Evolutionary conservation across 495 filamentous ascomycete species (phyloP).

Genomic region (Trichocladium antarcticum): DNA sequence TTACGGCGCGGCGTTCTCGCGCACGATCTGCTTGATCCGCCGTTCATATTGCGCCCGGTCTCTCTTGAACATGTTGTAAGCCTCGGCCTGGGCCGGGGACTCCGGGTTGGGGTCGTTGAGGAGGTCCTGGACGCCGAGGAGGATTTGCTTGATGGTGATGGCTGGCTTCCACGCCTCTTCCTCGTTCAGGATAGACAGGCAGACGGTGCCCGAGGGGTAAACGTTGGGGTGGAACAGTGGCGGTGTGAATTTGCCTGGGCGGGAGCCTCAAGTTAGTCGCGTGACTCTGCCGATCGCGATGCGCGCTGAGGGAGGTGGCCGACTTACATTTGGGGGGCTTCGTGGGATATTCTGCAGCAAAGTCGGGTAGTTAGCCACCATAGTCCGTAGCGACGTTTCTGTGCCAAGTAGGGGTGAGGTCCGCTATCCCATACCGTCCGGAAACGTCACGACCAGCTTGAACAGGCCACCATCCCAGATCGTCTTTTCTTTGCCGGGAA

Average conservation of each 20-base stretch:
- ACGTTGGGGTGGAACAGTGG: constrained; percentile 98
- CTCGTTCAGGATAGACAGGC: constrained; percentile 94
- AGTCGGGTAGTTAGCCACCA: constrained; percentile 11
- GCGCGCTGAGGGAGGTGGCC: not conserved
- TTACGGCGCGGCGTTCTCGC: constrained; percentile 60
- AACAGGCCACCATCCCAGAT: constrained; percentile 95
- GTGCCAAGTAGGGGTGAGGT: not conserved
- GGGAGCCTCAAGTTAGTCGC: constrained; percentile 16
- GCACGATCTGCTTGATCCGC: constrained; percentile 75
- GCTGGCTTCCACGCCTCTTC: constrained; percentile 98
- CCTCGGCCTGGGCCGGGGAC: constrained; percentile 91
- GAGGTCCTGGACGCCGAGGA: constrained; percentile 89
- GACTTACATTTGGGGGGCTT: constrained; percentile 94
- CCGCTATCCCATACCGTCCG: constrained; percentile 61
- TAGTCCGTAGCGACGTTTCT: not conserved
- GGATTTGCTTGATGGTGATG: constrained; percentile 95
- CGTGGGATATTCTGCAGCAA: constrained; percentile 78
- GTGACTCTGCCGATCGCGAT: constrained; percentile 7
- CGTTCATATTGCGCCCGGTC: constrained; percentile 79
- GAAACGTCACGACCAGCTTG: constrained; percentile 85
- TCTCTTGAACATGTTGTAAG: constrained; percentile 93
- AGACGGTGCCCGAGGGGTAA: constrained; percentile 96
- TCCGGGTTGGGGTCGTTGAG: constrained; percentile 96
- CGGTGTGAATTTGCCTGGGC: constrained; percentile 84
- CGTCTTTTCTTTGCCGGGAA: constrained; percentile 91